These are phyloP conservation scores for Caryopteris hybrid DNA, from an alignment of 305 asterid species.

Conservation along the genomic window DNA sequence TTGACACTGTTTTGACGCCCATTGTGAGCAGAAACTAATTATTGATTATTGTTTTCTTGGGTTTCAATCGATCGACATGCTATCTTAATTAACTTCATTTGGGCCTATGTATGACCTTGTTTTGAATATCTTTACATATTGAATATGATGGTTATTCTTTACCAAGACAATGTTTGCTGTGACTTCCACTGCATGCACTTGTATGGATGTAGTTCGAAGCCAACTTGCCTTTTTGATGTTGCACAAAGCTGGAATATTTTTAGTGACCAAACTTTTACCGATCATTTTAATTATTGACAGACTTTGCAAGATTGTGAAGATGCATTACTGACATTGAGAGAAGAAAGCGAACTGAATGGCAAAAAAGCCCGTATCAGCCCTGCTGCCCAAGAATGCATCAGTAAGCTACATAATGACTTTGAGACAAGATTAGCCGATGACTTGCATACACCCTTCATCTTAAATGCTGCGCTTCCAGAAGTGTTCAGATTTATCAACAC, in stretches of 20 bases:
- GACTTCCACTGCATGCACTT: background rate
- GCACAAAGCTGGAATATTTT: background rate
- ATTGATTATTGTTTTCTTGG: background rate
- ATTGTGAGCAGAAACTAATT: background rate
- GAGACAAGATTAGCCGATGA: conserved; percentile 72
- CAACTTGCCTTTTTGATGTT: background rate
- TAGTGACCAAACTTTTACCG: background rate
- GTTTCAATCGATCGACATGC: background rate
- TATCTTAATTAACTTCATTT: background rate
- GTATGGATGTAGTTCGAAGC: background rate
- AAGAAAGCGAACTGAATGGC: conserved; percentile 30
- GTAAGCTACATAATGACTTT: conserved; percentile 51
- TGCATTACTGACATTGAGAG: conserved; percentile 35
- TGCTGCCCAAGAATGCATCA: conserved; percentile 51
- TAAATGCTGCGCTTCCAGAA: conserved; percentile 58
- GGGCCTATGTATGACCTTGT: background rate
- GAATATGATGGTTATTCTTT: background rate
- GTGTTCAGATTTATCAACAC: conserved; percentile 52
- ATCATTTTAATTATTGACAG: conserved; percentile 33
- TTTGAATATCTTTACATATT: background rate
- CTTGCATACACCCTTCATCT: conserved; percentile 65
- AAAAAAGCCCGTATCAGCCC: conserved; percentile 33
- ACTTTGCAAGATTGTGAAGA: conserved; percentile 68
- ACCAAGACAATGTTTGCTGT: background rate
- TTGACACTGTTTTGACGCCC: background rate